phyloP scores from a whole-genome alignment of 768 basidiomycete genomes.

The Leccinum rimulosum region DNA sequence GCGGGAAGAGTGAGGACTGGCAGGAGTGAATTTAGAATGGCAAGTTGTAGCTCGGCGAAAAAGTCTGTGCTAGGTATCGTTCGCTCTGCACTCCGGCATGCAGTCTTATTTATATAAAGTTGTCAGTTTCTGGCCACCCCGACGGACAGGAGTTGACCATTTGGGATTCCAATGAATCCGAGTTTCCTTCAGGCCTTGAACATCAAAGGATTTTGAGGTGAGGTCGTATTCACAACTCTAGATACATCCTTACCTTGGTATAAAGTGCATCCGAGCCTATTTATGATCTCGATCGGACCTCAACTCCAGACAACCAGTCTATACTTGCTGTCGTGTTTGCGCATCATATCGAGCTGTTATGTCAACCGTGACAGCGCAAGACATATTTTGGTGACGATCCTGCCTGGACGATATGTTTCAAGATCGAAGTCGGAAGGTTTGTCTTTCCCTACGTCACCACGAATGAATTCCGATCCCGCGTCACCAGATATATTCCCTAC shows the following conservation, averaged over 20 bases:
- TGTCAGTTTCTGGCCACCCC: constrained; percentile 54
- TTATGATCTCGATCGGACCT: constrained; percentile 89
- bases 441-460: constrained; percentile 21
- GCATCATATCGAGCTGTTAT: constrained; percentile 79
- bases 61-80: constrained; percentile 83
- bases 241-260: not conserved
- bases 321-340: constrained; percentile 88
- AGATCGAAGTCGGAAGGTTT: constrained; percentile 67
- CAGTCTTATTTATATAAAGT: constrained; percentile 4
- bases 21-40: constrained; percentile 60
- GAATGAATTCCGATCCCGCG: constrained; percentile 1
- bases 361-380: constrained; percentile 89
- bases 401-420: constrained; percentile 73
- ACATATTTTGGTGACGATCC: constrained; percentile 84
- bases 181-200: constrained; percentile 90
- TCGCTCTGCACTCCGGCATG: not conserved
- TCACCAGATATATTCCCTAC: constrained; percentile 64
- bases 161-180: constrained; percentile 94
- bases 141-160: constrained; percentile 83
- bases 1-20: constrained; percentile 75
- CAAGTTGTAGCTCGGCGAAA: constrained; percentile 85
- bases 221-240: constrained; percentile 11
- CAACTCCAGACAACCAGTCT: constrained; percentile 88
- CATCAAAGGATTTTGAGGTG: constrained; percentile 63
- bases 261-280: constrained; percentile 50